phyloP scores from a whole-genome alignment of 768 basidiomycete genomes.

The Punctularia strigosozonata region DNA sequence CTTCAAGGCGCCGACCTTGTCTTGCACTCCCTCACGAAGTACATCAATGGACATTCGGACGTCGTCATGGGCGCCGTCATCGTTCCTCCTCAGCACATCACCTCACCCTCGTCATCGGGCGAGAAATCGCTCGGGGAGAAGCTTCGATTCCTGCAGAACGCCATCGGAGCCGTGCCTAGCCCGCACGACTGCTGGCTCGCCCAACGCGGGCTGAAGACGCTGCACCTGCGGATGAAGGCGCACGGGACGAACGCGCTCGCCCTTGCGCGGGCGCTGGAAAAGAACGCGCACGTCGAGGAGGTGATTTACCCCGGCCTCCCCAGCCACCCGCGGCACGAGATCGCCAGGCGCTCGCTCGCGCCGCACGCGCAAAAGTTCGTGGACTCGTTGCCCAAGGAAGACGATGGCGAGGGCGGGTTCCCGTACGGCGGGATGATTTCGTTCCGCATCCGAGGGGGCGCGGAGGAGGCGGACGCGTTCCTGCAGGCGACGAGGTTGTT shows the following conservation, averaged over 20 bases:
- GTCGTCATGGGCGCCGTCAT: slow-evolving; percentile 84
- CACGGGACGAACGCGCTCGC: slow-evolving; percentile 77
- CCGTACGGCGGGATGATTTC: slow-evolving; percentile 89
- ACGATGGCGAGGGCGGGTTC: slow-evolving; percentile 41
- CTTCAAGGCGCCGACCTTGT: slow-evolving; percentile 79
- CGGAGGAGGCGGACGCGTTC: slow-evolving; percentile 50
- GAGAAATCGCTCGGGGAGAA: slow-evolving; percentile 39
- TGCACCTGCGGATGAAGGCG: slow-evolving; percentile 76
- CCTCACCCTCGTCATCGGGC: too few species aligned
- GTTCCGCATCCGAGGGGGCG: slow-evolving; percentile 46
- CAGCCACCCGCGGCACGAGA: slow-evolving; percentile 49
- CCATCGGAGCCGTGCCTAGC: slow-evolving; percentile 74
- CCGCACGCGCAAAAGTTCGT: slow-evolving; percentile 63
- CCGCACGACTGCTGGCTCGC: slow-evolving; percentile 86
- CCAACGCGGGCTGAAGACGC: slow-evolving; percentile 84
- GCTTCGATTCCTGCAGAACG: slow-evolving; percentile 84
- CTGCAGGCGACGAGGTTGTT: slow-evolving; percentile 56
- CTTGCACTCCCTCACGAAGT: slow-evolving; percentile 78
- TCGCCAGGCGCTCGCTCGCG: slow-evolving; percentile 52
- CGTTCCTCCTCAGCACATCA: slow-evolving; percentile 42
- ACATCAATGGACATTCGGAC: slow-evolving; percentile 90
- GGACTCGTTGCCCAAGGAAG: slow-evolving; percentile 21
- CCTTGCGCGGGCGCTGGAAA: slow-evolving; percentile 52
- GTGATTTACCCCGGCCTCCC: slow-evolving; percentile 83
- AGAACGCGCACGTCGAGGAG: slow-evolving; percentile 49